Evolutionary conservation across 441 rosid genomes (phyloP).

Genomic region (Adansonia gregorii): DNA sequence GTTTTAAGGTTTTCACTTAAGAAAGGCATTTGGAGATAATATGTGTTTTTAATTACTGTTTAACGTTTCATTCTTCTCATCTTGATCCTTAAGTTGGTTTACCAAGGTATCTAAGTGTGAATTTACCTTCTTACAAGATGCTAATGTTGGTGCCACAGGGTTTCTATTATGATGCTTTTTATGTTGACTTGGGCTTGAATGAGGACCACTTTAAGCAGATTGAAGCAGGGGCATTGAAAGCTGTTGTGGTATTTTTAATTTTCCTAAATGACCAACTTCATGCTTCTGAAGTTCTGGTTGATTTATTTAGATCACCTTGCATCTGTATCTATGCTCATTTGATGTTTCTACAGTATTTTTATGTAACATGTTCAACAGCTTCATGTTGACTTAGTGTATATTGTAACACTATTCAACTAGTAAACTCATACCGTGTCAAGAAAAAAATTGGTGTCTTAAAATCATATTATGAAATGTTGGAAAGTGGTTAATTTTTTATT

Average conservation of each 20-base stretch:
- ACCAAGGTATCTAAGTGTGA: neutral
- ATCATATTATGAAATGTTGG: constrained; percentile 11
- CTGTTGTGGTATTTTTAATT: constrained; percentile 63
- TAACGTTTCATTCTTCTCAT: neutral
- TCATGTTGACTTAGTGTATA: neutral
- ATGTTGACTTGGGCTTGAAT: constrained; percentile 82
- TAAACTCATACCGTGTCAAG: neutral
- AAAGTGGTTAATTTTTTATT: neutral
- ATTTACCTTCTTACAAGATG: constrained; percentile 1
- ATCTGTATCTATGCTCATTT: neutral
- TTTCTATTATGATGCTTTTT: constrained; percentile 94
- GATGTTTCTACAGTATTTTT: neutral
- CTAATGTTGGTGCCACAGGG: constrained; percentile 59
- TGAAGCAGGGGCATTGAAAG: constrained; percentile 59
- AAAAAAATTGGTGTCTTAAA: neutral
- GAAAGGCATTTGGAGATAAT: neutral
- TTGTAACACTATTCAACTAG: neutral
- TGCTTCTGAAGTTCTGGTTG: too few species aligned
- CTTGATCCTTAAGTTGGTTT: constrained; percentile 18
- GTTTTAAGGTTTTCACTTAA: constrained; percentile 8
- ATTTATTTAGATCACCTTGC: neutral
- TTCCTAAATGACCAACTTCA: constrained; percentile 16
- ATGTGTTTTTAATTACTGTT: neutral
- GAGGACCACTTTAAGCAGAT: constrained; percentile 58
- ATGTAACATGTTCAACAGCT: too few species aligned